Conservation (phyloP, 2,329 filamentous ascomycete genomes). For the Ploettnerulaceae sp. region DNA sequence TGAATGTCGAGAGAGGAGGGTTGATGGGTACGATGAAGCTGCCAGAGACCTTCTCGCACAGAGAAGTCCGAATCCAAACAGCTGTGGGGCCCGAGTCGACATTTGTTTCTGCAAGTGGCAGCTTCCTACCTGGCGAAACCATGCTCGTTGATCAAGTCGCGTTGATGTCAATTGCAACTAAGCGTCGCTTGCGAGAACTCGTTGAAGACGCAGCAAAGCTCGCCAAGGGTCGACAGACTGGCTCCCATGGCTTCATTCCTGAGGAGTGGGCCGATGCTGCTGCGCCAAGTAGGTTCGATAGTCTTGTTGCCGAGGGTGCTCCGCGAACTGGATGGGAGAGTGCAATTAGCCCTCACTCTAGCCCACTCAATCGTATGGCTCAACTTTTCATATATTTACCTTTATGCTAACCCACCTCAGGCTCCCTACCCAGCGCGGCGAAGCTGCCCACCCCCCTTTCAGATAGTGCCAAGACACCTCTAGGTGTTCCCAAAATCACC, state of each 20-base stretch:
- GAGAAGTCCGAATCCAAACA: slow-evolving; percentile 46
- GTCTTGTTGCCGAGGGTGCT: slow-evolving; percentile 26
- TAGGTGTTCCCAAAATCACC: slow-evolving; percentile 36
- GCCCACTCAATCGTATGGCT: slow-evolving; percentile 56
- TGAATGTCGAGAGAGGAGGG: slow-evolving; percentile 54
- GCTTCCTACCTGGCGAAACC: slow-evolving; percentile 70
- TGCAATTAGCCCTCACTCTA: slow-evolving; percentile 50
- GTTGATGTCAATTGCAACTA: slow-evolving; percentile 75
- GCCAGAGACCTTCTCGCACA: slow-evolving; percentile 27
- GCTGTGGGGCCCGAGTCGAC: slow-evolving; percentile 60
- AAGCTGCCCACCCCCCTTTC: slow-evolving; percentile 43
- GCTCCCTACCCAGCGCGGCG: slow-evolving; percentile 33
- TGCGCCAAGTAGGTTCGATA: slow-evolving; percentile 39
- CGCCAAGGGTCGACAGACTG: slow-evolving; percentile 66
- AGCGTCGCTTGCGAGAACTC: slow-evolving; percentile 70
- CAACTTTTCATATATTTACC: slow-evolving; percentile 5
- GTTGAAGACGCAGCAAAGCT: slow-evolving; percentile 72
- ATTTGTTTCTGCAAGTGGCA: slow-evolving; percentile 57
- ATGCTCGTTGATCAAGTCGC: slow-evolving; percentile 77
- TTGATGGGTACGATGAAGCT: slow-evolving; percentile 38
- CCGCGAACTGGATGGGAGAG: slow-evolving; percentile 39
- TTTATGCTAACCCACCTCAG: slow-evolving; percentile 29
- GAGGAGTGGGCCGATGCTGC: slow-evolving; percentile 72
- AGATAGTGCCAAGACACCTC: slow-evolving; percentile 47
- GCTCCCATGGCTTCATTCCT: slow-evolving; percentile 74